These are phyloP conservation scores for Didymellaceae sp. DNA, from an alignment of 2,329 filamentous ascomycete genomes.

Conservation along the genomic window DNA sequence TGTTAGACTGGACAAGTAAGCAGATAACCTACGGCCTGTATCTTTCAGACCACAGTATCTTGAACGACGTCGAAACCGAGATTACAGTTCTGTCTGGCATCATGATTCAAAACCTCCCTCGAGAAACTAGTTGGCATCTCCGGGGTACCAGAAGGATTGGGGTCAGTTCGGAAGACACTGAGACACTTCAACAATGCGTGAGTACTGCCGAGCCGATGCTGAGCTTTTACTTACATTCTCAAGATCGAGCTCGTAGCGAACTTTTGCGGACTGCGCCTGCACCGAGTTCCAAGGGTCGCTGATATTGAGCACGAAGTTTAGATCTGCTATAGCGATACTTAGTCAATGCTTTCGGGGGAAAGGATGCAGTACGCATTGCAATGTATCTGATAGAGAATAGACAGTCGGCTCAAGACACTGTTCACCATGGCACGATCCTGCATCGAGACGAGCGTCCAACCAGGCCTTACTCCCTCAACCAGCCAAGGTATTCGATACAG, in stretches of 20 bases:
- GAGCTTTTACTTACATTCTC: not conserved
- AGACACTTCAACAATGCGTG: slow-evolving; percentile 52
- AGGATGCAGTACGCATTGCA: too few relatives aligned
- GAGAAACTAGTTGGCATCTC: slow-evolving; percentile 64
- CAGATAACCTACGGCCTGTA: slow-evolving; percentile 67
- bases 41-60: slow-evolving; percentile 62
- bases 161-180: slow-evolving; percentile 54
- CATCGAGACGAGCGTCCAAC: slow-evolving; percentile 7
- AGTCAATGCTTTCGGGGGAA: too few relatives aligned
- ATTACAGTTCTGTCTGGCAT: slow-evolving; percentile 62
- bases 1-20: slow-evolving; percentile 58
- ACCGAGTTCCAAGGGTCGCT: slow-evolving; percentile 40
- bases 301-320: slow-evolving; percentile 45
- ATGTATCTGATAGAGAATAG: too few relatives aligned
- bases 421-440: not conserved
- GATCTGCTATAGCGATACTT: not conserved
- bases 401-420: too few relatives aligned
- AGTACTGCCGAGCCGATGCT: slow-evolving; percentile 2
- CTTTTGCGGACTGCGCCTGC: slow-evolving; percentile 35
- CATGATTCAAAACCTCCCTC: slow-evolving; percentile 63
- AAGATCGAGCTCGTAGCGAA: slow-evolving; percentile 42
- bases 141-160: slow-evolving; percentile 58
- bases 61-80: slow-evolving; percentile 63
- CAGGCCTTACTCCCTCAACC: not conserved
- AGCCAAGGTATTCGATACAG: slow-evolving; percentile 2